phyloP scores from a whole-genome alignment of 169 alveolate species.

The Plasmodium knowlesi region DNA sequence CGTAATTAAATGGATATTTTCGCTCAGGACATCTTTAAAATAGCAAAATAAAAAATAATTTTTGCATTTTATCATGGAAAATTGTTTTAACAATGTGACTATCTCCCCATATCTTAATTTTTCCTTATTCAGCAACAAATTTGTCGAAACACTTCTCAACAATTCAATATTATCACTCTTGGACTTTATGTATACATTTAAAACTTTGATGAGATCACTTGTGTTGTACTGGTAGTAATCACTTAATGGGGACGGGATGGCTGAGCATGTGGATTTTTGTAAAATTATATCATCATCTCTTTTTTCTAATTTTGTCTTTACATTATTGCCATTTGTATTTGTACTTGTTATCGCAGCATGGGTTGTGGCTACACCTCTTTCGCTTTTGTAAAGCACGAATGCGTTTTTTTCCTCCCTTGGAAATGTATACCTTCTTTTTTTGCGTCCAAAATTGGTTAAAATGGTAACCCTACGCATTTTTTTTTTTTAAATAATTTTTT shows the following conservation, averaged over 20 bases:
- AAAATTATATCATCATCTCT: constrained; percentile 16
- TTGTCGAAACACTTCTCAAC: constrained; percentile 35
- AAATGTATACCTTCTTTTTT: constrained; percentile 18
- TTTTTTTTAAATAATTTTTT: background rate
- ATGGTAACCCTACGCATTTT: background rate
- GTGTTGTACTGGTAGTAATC: constrained; percentile 25
- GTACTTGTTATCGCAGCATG: background rate
- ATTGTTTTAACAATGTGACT: constrained; percentile 40
- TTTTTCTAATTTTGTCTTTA: constrained; percentile 10
- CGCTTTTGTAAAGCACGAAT: background rate
- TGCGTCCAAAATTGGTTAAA: constrained; percentile 18
- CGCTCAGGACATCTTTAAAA: constrained; percentile 59
- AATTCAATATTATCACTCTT: constrained; percentile 59
- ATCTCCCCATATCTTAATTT: constrained; percentile 60
- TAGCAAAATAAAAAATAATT: constrained; percentile 70
- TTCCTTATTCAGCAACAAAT: constrained; percentile 69
- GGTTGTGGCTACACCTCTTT: background rate
- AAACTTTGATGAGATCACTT: constrained; percentile 33
- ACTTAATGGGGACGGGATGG: background rate
- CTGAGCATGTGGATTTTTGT: constrained; percentile 15
- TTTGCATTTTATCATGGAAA: constrained; percentile 74
- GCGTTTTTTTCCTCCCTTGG: background rate
- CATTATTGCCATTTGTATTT: background rate
- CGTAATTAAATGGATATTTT: constrained; percentile 39
- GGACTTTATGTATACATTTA: constrained; percentile 52